Evolutionary conservation across 2,329 filamentous ascomycete species (phyloP), one percentile per base, ranked within the genome.

Genomic region (Fusarium beomiforme): DNA sequence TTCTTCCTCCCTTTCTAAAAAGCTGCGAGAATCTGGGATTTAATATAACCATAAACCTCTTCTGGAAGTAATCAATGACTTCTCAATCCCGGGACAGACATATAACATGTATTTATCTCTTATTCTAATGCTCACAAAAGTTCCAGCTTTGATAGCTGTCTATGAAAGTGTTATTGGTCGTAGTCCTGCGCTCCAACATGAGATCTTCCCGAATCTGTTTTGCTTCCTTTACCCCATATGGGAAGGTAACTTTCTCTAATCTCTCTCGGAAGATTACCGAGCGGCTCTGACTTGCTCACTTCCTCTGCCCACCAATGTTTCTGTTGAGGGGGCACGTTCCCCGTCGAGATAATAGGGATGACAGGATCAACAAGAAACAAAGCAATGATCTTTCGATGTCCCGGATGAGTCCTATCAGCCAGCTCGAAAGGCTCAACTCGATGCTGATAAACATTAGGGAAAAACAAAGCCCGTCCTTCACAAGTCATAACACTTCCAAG

Each of bases 301-400:
- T 53, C 23, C 24, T 51, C 26, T 6, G 29, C 24, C 69, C 81
- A 83, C 83, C 83, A 84, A 42, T 79, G 60, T 19, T 64, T 69
- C 71, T 81, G 81, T 74, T 85, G 83, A 2, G 82, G 83, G 19
- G 82, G 81, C 16, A 84, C 81, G 26, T 83, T 85, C 29, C 80
- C 80, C 8, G 83, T 84, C 2, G 80, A 81, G 64, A 83, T 77
- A 78, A 85, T 59, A 2, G 82, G 83, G 2, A 81, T 72, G 26
- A 83, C 73, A 0, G 89, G 89, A 71, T 91, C 88, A 3, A 91
- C 85, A 4, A 91, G 82, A 75, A 87, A 91, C 10, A 91, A 78
- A 0, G 86, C 87, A 5, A 91, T 78, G 46, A 91, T 87, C 75
- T 88, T 88, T 19, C 88, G 83, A 71, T 90, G 85, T 3, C 89